Evolutionary conservation across 345 rosid genomes (phyloP), one percentile per base, ranked within the genome.

Genomic region (Eucalyptus urophylla): DNA sequence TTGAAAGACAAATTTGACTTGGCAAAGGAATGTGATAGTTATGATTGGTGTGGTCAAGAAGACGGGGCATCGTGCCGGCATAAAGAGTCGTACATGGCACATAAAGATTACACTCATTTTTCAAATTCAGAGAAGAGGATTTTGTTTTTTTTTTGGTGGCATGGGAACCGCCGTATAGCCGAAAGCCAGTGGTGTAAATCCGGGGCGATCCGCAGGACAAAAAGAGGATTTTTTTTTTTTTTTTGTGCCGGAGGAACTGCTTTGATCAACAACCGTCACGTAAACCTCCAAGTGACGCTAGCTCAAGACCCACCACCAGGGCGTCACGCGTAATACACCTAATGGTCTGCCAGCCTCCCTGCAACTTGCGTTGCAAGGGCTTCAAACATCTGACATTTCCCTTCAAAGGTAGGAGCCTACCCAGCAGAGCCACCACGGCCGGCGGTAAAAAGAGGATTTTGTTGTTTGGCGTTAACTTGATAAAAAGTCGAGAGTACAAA

Each of bases 91-190:
- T 62, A 29, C 5, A 5, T 3, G 2, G 4, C 72, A 29, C 69
- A 6, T 62, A 13, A 62, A 62, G 17, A 62, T 29, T n/a, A 13
- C 72, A n/a, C 11, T 65, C 9, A 2, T 65, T 65, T 65, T n/a
- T n/a, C 5, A n/a, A n/a, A 65, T 65, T n/a, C 1, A n/a, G 11
- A 14, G 6, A n/a, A 33, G 13, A 5, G 44, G 40, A 65, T 65
- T 65, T 65, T 27, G 8, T 27, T 27, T 11, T 12, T 6, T n/a
- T 27, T 13, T 49, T 40, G 43, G 43, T 40, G 43, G 14, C 6
- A 15, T 0, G 6, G 5, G 1, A 49, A 49, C 16, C 5, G 1
- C 6, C 15, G 3, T 49, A 13, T 6, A 13, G 6, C 0, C 15
- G 1, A 6, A 49, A 49, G 51, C 51, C 16, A 2, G 6, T 49